Evolutionary conservation across 2,329 filamentous ascomycete genomes (phyloP), one percentile per base, ranked within the genome.

Genomic region (Zasmidium angulare): DNA sequence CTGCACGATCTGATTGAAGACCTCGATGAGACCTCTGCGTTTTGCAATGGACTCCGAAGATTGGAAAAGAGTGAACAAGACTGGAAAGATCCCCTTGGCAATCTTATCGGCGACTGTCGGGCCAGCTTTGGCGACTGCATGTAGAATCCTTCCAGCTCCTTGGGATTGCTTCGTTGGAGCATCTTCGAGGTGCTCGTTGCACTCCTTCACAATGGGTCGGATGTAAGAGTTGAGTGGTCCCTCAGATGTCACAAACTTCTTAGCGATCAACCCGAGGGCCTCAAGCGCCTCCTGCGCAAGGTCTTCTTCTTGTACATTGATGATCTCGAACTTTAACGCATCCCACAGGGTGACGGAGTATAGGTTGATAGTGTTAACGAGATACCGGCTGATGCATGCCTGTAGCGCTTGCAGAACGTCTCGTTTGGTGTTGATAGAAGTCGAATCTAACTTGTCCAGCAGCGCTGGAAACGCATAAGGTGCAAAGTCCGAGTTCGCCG

Each of bases 331-430:
- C 69, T 89, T 89, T 53, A 89, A 71, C 9, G 85, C 81, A 65
- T 89, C 86, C 86, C 86, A 89, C 1, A 89, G 76, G 0, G 84
- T 86, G 51, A 86, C 82, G 0, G 86, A 86, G 67, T 87, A 87
- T 11, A 82, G 80, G 7, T 85, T 84, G 24, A 89, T 78, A 0
- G 83, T 86, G 11, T 78, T 77, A 7, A 82, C 77, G 20, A 83
- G 83, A 62, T 88, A 89, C 14, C 82, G 80, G n/a, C 72, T 69
- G 21, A 86, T 79, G 60, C 85, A 88, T 2, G 84, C 81, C 46
- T 80, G 78, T 50, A 89, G 77, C n/a, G 86, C 80, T 68, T 85
- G 84, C 3, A 89, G 75, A 1, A 86, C 84, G 73, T 89, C 87
- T 74, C 84, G 82, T 75, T 89, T 89, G 19, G 87, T 87, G 70